Base-by-base conservation (phyloP, 345 rosid species). In the Erysimum cheiranthoides region DNA sequence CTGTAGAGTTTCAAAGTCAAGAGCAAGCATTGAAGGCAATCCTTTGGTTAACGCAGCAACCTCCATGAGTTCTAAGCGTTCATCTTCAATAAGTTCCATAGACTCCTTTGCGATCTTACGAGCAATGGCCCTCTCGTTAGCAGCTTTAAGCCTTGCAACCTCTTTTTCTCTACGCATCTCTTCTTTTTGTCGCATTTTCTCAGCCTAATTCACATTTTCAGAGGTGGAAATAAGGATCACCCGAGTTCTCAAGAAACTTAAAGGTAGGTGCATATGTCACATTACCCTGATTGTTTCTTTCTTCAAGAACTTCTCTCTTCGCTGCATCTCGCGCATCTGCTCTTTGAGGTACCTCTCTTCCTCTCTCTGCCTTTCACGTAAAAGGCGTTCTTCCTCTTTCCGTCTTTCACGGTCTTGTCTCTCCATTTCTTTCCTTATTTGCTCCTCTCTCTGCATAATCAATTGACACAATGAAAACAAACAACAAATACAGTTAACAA, bases 41-140 rank as follows among this genome's bases (percentile, higher is more conserved):
- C 91, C 96, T 82, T 85, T 88, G 78, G 83, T 67, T 56, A 78
- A 79, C 3, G 92, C 86, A 79, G 92, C 97, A 30, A 88, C 58
- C 60, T 93, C 98, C 98, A 93, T 88, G 81, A 93, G 97, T 73
- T 93, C 98, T 79, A 93, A 71, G 56, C 88, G 93, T 56, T 89
- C 96, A 70, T 91, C 97, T 70, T 93, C 98, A 71, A 88, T 76
- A 52, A 88, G 91, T 74, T 88, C 97, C 87, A 84, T 79, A 3
- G 97, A 91, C 74, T 91, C 93, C 82, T 91, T 93, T 42, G 97
- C 98, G 53, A 91, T 84, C 82, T 81, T 88, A 56, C 98, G 96
- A 73, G 96, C 97, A 80, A 82, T 80, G 40, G 98, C 97, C 70
- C 91, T 93, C 87, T 88, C 91, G 39, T 81, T 89, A 68, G 97